A percentile compares a stretch with the other conserved stretches of the same genome.
These are phyloP conservation scores for Pseudogymnoascus sp. DNA, from an alignment of 2,329 filamentous ascomycete species.

Conservation along the genomic window DNA sequence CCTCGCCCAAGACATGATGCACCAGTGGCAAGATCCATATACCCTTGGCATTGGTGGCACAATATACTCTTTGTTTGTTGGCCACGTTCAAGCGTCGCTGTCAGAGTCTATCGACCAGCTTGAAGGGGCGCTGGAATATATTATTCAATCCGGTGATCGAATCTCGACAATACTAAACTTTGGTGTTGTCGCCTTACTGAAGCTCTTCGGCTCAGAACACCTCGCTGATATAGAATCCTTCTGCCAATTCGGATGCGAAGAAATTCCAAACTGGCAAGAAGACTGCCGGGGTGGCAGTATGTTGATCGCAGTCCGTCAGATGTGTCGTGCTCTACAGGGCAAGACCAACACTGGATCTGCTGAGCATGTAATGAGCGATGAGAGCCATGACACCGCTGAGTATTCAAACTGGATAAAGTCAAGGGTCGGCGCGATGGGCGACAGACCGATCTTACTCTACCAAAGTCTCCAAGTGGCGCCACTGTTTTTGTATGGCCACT, in stretches of 20 bases:
- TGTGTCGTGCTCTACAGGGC: slow-evolving; percentile 64
- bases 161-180: slow-evolving; percentile 66
- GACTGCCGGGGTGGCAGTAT: slow-evolving; percentile 67
- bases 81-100: slow-evolving; percentile 62
- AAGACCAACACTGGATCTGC: slow-evolving; percentile 51
- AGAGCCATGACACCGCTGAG: slow-evolving; percentile 51
- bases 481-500: slow-evolving; percentile 58
- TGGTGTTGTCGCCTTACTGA: slow-evolving; percentile 59
- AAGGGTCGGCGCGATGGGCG: slow-evolving; percentile 44
- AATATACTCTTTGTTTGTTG: slow-evolving; percentile 62
- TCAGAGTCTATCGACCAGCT: slow-evolving; percentile 51
- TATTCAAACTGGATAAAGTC: slow-evolving; percentile 55
- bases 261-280: slow-evolving; percentile 64
- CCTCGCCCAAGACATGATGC: slow-evolving; percentile 57
- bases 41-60: slow-evolving; percentile 63
- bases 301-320: slow-evolving; percentile 59
- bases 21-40: slow-evolving; percentile 56
- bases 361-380: slow-evolving; percentile 57
- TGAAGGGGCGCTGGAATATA: slow-evolving; percentile 60
- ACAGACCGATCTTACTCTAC: slow-evolving; percentile 61
- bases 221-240: slow-evolving; percentile 63
- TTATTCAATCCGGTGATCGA: slow-evolving; percentile 61
- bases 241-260: slow-evolving; percentile 65
- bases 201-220: slow-evolving; percentile 65
- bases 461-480: slow-evolving; percentile 59